A percentile compares a stretch with the other conserved stretches of the same genome.
These are phyloP conservation scores for Plenodomus biglobosus DNA, from an alignment of 2,329 filamentous ascomycete species.

Conservation along the genomic window DNA sequence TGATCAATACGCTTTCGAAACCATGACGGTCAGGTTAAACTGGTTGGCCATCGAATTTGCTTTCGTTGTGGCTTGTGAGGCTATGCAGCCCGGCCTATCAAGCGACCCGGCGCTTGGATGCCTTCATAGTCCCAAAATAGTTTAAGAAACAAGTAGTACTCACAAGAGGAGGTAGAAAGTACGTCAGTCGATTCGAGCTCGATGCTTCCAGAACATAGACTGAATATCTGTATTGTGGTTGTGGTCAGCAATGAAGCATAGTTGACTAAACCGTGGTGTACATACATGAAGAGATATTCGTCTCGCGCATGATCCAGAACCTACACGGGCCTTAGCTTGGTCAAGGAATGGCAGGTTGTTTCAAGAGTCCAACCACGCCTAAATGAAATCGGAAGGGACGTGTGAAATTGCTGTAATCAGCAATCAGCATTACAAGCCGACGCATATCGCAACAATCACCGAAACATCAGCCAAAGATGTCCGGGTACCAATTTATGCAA, in stretches of 20 bases:
- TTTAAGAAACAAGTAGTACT: conserved; percentile 29
- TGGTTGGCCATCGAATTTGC: conserved; percentile 17
- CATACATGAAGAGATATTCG: conserved; percentile 77
- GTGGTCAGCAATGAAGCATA: conserved; percentile 59
- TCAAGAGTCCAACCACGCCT: background rate
- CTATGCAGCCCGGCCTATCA: conserved; percentile 32
- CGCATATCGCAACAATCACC: background rate
- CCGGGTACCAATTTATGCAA: background rate
- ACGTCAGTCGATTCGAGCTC: conserved; percentile 52
- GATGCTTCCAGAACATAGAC: conserved; percentile 58
- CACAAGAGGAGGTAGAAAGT: conserved; percentile 52
- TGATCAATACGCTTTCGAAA: conserved; percentile 4
- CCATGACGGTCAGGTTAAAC: conserved; percentile 4
- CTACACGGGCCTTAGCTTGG: conserved; percentile 41
- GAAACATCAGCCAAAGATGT: background rate
- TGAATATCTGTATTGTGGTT: conserved; percentile 51
- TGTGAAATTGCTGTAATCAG: background rate
- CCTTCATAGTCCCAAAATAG: conserved; percentile 30
- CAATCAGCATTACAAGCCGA: background rate
- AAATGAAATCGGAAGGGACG: background rate
- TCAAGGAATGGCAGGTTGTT: background rate
- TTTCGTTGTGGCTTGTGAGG: conserved; percentile 21
- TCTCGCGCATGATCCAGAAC: conserved; percentile 65
- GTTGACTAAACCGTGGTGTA: conserved; percentile 14
- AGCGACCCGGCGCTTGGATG: conserved; percentile 39